Conservation (phyloP, 2,329 filamentous ascomycete genomes). For the Trichoderma guizhouense region DNA sequence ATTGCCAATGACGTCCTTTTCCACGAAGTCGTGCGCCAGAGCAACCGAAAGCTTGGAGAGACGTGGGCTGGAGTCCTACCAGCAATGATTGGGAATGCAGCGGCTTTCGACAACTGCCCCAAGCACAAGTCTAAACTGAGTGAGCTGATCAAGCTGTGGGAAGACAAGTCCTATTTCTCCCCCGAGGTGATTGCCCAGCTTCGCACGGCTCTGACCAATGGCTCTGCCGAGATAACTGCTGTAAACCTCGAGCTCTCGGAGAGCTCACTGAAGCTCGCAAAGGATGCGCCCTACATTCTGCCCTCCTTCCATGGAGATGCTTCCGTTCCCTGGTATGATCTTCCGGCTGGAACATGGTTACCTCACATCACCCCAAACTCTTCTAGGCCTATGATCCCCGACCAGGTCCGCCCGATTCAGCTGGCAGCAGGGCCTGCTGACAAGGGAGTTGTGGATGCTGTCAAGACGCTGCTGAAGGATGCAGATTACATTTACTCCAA, state of each 20-base stretch:
- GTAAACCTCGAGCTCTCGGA: conserved; percentile 23
- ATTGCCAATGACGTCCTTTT: conserved; percentile 75
- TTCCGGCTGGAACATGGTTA: conserved; percentile 78
- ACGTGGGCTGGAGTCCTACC: conserved; percentile 58
- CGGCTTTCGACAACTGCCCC: conserved; percentile 57
- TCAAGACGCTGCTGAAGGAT: conserved; percentile 68
- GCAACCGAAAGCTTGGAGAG: conserved; percentile 51
- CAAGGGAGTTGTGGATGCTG: conserved; percentile 60
- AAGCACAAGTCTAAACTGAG: conserved; percentile 65
- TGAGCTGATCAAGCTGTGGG: conserved; percentile 67
- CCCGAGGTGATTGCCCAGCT: conserved; percentile 54
- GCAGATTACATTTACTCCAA: conserved; percentile 66
- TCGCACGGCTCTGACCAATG: conserved; percentile 52
- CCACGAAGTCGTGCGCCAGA: conserved; percentile 56
- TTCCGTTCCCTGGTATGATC: conserved; percentile 71
- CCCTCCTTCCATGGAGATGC: conserved; percentile 75
- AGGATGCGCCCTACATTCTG: conserved; percentile 64
- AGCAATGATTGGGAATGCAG: conserved; percentile 57
- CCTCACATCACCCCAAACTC: conserved; percentile 76
- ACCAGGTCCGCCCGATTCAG: conserved; percentile 67
- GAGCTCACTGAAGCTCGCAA: conserved; percentile 41
- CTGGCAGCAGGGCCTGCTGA: conserved; percentile 67
- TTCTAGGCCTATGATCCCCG: conserved; percentile 67
- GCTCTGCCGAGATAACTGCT: conserved; percentile 26
- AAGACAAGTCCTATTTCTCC: conserved; percentile 61